A percentile compares a stretch with the other conserved stretches of the same genome.
These are phyloP conservation scores for Thielaviopsis cerberus DNA, from an alignment of 2,329 filamentous ascomycete species.

Conservation along the genomic window DNA sequence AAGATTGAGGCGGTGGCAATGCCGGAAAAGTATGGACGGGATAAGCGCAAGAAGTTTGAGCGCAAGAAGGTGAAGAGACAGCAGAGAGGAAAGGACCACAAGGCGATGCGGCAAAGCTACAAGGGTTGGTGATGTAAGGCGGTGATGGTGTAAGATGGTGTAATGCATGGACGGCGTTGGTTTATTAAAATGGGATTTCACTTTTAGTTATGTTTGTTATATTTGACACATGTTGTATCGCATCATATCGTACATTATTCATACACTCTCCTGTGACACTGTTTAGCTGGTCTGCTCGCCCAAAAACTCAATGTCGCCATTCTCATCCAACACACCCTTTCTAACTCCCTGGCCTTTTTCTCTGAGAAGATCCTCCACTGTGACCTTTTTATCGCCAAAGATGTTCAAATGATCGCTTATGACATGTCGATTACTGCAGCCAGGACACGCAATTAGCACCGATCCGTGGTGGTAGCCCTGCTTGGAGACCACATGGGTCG, in stretches of 20 bases:
- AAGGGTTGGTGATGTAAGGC: slow-evolving; percentile 33
- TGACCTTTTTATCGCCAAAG: slow-evolving; percentile 52
- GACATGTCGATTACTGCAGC: slow-evolving; percentile 71
- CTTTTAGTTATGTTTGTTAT: slow-evolving; percentile 10
- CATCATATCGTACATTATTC: slow-evolving; percentile 8
- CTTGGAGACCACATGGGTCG: slow-evolving; percentile 73
- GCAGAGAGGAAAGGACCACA: slow-evolving; percentile 55
- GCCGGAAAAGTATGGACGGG: slow-evolving; percentile 58
- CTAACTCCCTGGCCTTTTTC: slow-evolving; percentile 59
- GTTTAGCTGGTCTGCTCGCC: slow-evolving; percentile 46
- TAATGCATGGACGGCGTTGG: not conserved
- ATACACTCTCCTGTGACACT: not conserved
- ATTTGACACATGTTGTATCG: slow-evolving; percentile 11
- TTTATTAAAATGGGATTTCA: slow-evolving; percentile 2
- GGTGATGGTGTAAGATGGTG: slow-evolving; percentile 10
- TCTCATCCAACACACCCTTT: slow-evolving; percentile 49
- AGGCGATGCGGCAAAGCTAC: slow-evolving; percentile 53
- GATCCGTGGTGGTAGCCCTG: slow-evolving; percentile 89
- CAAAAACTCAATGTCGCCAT: slow-evolving; percentile 88
- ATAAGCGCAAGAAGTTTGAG: slow-evolving; percentile 70
- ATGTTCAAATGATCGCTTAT: slow-evolving; percentile 77
- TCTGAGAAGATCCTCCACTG: slow-evolving; percentile 58
- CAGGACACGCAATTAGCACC: slow-evolving; percentile 72
- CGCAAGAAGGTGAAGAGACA: slow-evolving; percentile 70
- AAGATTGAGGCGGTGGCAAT: slow-evolving; percentile 71